Base-by-base conservation (phyloP, 495 filamentous ascomycete genomes). In the Penicillium chermesinum region DNA sequence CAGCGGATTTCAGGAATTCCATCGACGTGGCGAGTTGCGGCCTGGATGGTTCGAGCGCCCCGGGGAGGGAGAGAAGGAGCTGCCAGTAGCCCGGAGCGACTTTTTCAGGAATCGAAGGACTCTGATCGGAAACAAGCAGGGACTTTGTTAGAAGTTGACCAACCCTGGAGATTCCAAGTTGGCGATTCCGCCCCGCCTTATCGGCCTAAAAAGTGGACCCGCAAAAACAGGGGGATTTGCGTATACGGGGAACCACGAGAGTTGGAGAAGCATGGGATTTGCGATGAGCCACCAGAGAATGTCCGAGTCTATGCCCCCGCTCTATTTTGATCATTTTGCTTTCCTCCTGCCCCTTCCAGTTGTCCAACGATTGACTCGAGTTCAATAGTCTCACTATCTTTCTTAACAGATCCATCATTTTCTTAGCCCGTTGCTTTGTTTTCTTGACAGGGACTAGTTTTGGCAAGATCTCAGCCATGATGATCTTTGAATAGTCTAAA, bases 1-100 rank as follows among this genome's bases (percentile, higher is more conserved):
- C 89, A 34, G 94, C 94, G 38, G 88, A 96, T 71, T 96, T 98
- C 49, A 98, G 78, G 63, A 97, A 96, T 58, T 98, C 91, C 93
- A 98, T 98, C 49, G 58, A 42, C 30, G 46, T 34, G 17, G 51
- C 36, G 35, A 7, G 19, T 17, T 33, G 22, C 19, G 18, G 21
- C 22, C 22, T 30, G 32, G 44, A 15, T 38, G 30, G 38, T 43
- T 58, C 55, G 38, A 45, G 38, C 38, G 27, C 48, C 25, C 36
- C 35, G 5, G n/a, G 25, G 43, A 14, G 19, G 47, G 18, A n/a
- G 25, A 19, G 43, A 44, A 25, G 37, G 17, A 14, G 38, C 14
- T 35, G 44, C 40, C 49, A 51, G 53, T 53, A 41, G 43, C 46
- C 25, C 18, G 34, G 34, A 18, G 34, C 27, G 34, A 16, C 6